These are phyloP conservation scores for Pharus latifolius DNA, from an alignment of 176 grass and related monocot genomes.

Conservation along the genomic window DNA sequence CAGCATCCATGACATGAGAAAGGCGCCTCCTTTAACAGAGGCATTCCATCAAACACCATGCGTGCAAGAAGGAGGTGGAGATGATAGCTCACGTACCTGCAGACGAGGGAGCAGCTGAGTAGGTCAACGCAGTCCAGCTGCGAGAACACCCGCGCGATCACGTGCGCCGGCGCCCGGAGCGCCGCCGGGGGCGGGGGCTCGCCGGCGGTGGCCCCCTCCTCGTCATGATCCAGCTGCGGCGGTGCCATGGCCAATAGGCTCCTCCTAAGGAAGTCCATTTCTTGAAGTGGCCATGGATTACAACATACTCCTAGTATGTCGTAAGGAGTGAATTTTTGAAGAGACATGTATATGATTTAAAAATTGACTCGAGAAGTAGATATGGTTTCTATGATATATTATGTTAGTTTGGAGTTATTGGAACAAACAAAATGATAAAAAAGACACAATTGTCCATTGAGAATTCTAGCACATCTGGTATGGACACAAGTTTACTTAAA, in stretches of 20 bases:
- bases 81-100: slow-evolving; percentile 24
- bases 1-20: too few relatives aligned
- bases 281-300: not conserved
- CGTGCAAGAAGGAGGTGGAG: not conserved
- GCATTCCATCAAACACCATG: slow-evolving; percentile 22
- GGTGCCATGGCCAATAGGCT: slow-evolving; percentile 24
- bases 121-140: slow-evolving; percentile 92
- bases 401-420: too few relatives aligned
- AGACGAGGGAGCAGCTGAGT: slow-evolving; percentile 69
- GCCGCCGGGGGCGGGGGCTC: slow-evolving; percentile 13
- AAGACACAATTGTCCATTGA: too few relatives aligned
- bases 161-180: slow-evolving; percentile 43
- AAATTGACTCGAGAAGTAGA: too few relatives aligned
- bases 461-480: too few relatives aligned
- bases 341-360: too few relatives aligned
- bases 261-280: not conserved
- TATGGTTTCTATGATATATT: too few relatives aligned
- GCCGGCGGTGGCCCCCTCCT: not conserved
- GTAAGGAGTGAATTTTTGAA: too few relatives aligned
- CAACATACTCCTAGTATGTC: too few relatives aligned
- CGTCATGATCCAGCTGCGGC: not conserved
- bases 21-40: not conserved
- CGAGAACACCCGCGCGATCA: slow-evolving; percentile 72
- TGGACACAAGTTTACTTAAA: too few relatives aligned
- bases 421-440: too few relatives aligned